Evolutionary conservation across 208 protist species (phyloP), one percentile per base, ranked within the genome.

Genomic region (Crithidia fasciculata): DNA sequence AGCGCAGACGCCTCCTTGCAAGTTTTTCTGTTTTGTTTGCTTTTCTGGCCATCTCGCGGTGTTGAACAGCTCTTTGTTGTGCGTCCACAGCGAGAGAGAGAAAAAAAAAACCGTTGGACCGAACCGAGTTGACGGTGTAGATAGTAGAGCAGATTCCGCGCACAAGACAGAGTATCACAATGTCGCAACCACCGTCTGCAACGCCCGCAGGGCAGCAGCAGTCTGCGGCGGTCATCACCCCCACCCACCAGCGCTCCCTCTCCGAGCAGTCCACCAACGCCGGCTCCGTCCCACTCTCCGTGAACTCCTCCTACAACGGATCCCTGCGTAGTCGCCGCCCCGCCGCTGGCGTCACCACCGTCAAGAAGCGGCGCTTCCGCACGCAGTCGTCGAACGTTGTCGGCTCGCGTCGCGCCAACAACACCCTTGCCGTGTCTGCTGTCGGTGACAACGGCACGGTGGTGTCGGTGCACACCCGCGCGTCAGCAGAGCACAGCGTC

Each of bases 301-400:
- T 73, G 8, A 63, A 45, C 7, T 43, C 60, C 6, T 53, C 19
- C 39, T 37, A 44, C 40, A 70, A 37, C 39, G 2, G 59, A 12
- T 28, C 55, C 0, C 50, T 57, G 55, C 45, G 10, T 2, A 43
- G 47, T 12, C 60, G 40, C 4, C 58, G 19, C 10, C 68, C 70
- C 10, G 18, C 4, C 0, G 37, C 52, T 4, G 54, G 45, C 43
- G n/a, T 40, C 0, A 49, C 58, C 6, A 59, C 28, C 12, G n/a
- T 57, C 36, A 49, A 44, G 41, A 72, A 45, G 45, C 49, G 54
- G 13, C 54, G 41, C 28, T 62, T 74, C 4, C 61, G 44, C 53
- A 19, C 68, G 10, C 68, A 55, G 45, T 54, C 74, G 4, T 79
- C 74, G 8, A 65, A 6, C 4, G 54, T 59, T 8, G 28, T 8